phyloP scores from a whole-genome alignment of 2,329 filamentous ascomycete species.

The Magnaporthiopsis rhizophila region DNA sequence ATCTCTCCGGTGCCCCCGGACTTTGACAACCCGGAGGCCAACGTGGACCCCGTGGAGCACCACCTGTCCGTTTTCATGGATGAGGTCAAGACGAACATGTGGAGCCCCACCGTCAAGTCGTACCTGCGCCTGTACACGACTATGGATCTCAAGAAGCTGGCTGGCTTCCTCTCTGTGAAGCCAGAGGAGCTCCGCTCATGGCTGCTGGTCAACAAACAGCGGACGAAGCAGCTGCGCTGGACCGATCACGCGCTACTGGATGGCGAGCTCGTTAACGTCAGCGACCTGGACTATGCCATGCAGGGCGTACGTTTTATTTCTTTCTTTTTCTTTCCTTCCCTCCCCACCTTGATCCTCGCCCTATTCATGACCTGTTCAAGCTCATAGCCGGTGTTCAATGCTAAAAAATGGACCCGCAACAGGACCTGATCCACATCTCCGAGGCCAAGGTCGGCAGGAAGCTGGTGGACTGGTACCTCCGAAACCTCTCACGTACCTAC shows the following conservation, averaged over 20 bases:
- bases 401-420: constrained; percentile 5
- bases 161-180: constrained; percentile 93
- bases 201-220: constrained; percentile 97
- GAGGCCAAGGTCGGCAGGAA: constrained; percentile 97
- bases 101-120: constrained; percentile 93
- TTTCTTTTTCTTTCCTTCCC: background rate
- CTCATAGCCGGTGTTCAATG: background rate
- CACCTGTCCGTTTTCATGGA: constrained; percentile 98
- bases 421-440: constrained; percentile 97
- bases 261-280: constrained; percentile 86
- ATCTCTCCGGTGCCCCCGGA: constrained; percentile 95
- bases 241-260: constrained; percentile 83
- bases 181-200: constrained; percentile 92
- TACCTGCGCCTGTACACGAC: constrained; percentile 99
- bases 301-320: constrained; percentile 64
- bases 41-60: constrained; percentile 95
- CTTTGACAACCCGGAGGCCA: constrained; percentile 93
- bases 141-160: constrained; percentile 97
- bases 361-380: background rate
- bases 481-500: constrained; percentile 93
- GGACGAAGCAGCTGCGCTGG: constrained; percentile 93
- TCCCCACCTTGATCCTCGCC: constrained; percentile 2
- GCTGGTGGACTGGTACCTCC: constrained; percentile 97
- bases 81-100: constrained; percentile 99
- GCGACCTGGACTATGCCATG: constrained; percentile 94